Evolutionary conservation across 2,329 filamentous ascomycete species (phyloP).

Genomic region (Monosporascus sp.): DNA sequence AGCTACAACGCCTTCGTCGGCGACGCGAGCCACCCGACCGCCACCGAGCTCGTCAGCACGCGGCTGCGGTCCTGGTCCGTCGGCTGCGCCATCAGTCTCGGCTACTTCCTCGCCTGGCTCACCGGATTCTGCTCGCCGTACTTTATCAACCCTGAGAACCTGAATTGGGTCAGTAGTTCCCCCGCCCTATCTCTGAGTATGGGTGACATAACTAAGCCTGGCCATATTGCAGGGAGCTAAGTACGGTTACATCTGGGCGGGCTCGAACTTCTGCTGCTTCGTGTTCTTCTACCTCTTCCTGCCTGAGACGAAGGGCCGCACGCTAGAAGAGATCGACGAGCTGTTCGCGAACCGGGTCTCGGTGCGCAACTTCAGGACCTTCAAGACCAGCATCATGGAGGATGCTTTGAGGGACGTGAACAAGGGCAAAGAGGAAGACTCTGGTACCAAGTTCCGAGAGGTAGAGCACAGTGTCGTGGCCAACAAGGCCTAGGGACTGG

Average conservation of each 20-base stretch:
- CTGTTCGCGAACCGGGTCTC: constrained; percentile 23
- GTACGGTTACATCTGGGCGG: constrained; percentile 40
- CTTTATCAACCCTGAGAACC: constrained; percentile 25
- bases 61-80: constrained; percentile 42
- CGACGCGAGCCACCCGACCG: constrained; percentile 35
- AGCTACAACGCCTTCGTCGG: constrained; percentile 35
- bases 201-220: constrained; percentile 1
- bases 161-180: constrained; percentile 22
- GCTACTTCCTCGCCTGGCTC: constrained; percentile 41
- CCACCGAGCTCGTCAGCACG: constrained; percentile 40
- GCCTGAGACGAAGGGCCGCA: constrained; percentile 24
- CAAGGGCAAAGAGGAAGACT: constrained; percentile 6
- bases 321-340: constrained; percentile 26
- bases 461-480: background rate
- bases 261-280: constrained; percentile 22
- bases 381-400: constrained; percentile 19
- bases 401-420: constrained; percentile 18
- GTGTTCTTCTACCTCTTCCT: constrained; percentile 25
- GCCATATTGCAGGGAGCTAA: constrained; percentile 30
- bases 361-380: constrained; percentile 21
- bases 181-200: background rate
- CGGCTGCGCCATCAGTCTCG: constrained; percentile 42
- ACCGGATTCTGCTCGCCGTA: constrained; percentile 26
- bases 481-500: background rate
- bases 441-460: background rate